phyloP scores from a whole-genome alignment of 305 asterid genomes.

The Fraxinus dipetala region DNA sequence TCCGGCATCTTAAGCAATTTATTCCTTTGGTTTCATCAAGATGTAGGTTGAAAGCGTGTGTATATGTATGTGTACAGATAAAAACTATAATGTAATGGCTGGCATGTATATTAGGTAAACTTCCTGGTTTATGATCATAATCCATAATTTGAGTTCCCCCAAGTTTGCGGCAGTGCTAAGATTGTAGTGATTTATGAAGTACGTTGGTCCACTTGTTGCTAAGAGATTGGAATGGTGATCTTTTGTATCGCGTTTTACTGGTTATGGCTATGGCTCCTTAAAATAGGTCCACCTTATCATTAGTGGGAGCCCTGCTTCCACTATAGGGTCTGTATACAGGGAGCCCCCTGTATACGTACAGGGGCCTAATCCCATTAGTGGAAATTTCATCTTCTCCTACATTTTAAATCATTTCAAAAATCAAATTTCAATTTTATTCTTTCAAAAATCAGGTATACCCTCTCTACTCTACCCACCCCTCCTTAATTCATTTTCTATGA shows the following conservation, averaged over 20 bases:
- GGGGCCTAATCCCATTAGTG: no score
- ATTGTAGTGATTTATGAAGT: neutral
- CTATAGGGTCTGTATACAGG: no score
- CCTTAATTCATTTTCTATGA: neutral
- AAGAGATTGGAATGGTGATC: neutral
- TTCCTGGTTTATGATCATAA: neutral
- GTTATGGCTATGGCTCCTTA: no score
- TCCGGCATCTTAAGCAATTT: slow-evolving; percentile 11
- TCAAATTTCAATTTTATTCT: neutral
- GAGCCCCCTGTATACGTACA: no score
- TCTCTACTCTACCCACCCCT: neutral
- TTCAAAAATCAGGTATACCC: neutral
- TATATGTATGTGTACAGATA: neutral
- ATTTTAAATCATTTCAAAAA: neutral
- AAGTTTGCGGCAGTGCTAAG: neutral
- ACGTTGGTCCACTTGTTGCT: neutral
- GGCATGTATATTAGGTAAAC: neutral
- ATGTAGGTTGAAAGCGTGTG: neutral
- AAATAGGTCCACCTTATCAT: no score
- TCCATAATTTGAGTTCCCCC: neutral
- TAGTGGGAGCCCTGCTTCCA: no score
- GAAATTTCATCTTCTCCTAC: neutral
- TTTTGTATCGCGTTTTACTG: no score
- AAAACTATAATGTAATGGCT: neutral
- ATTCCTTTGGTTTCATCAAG: neutral